These are phyloP conservation scores for Lachnellula suecica DNA, from an alignment of 2,329 filamentous ascomycete species.

Conservation along the genomic window DNA sequence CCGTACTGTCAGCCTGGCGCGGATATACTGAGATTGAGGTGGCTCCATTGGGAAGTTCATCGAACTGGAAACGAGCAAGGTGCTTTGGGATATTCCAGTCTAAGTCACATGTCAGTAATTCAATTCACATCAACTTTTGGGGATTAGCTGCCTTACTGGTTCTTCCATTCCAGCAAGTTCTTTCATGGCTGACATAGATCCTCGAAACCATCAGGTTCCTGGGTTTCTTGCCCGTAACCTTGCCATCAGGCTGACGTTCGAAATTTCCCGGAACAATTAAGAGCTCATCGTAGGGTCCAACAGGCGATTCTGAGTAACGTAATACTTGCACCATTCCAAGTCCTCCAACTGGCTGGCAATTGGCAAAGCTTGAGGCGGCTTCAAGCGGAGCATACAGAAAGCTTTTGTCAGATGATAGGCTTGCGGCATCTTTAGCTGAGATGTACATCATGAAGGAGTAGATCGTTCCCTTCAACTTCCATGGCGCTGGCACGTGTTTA, in stretches of 20 bases:
- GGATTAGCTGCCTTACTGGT: conserved; percentile 38
- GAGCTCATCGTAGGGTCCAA: conserved; percentile 55
- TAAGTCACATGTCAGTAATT: conserved; percentile 19
- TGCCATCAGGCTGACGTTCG: conserved; percentile 24
- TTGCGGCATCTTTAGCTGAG: conserved; percentile 27
- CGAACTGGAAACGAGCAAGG: conserved; percentile 50
- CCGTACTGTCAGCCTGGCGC: conserved; percentile 35
- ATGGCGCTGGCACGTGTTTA: conserved; percentile 31
- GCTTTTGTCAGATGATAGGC: conserved; percentile 29
- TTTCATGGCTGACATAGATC: conserved; percentile 53
- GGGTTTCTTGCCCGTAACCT: conserved; percentile 28
- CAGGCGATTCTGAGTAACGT: conserved; percentile 49
- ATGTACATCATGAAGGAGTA: conserved; percentile 45
- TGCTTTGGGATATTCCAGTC: conserved; percentile 59
- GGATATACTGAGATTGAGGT: conserved; percentile 46
- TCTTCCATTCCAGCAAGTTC: conserved; percentile 52
- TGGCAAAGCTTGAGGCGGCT: conserved; percentile 39
- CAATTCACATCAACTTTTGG: neutral
- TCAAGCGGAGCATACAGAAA: conserved; percentile 49
- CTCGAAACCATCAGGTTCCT: conserved; percentile 45
- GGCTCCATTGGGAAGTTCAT: conserved; percentile 35
- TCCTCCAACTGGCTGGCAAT: conserved; percentile 43
- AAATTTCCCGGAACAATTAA: conserved; percentile 43
- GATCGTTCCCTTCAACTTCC: conserved; percentile 45
- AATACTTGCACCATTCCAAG: conserved; percentile 50